Evolutionary conservation across 345 rosid genomes (phyloP).

Genomic region (Eucalyptus tenuipes): DNA sequence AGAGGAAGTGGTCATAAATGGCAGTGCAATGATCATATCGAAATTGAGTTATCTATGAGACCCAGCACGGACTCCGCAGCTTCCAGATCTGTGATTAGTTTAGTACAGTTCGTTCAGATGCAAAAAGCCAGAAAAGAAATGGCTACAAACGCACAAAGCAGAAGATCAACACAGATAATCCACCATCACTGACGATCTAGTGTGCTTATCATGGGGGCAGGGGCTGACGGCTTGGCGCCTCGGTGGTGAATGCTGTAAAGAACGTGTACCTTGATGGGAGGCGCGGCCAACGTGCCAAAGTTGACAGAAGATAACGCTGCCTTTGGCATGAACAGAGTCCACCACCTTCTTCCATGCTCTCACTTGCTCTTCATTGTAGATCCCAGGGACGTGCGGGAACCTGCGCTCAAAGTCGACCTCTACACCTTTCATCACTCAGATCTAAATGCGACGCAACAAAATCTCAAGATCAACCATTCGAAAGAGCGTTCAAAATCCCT

Average conservation of each 20-base stretch:
- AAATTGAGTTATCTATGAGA: neutral
- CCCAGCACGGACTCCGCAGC: neutral
- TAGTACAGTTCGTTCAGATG: neutral
- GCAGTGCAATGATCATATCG: neutral
- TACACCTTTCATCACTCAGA: neutral
- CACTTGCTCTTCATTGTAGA: conserved; percentile 71
- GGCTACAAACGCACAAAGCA: neutral
- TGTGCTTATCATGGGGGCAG: neutral
- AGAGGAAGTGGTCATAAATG: neutral
- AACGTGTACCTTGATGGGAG: conserved; percentile 45
- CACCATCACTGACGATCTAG: neutral
- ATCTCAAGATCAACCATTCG: neutral
- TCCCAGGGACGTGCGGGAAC: conserved; percentile 95
- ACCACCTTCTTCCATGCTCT: conserved; percentile 82
- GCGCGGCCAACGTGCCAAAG: conserved; percentile 98
- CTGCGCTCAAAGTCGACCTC: conserved; percentile 6
- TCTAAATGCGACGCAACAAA: neutral
- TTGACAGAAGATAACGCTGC: conserved; percentile 82
- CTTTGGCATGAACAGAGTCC: conserved; percentile 75
- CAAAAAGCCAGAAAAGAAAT: neutral
- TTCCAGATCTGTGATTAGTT: neutral
- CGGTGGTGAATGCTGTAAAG: neutral
- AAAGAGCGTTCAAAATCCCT: neutral
- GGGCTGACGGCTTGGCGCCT: neutral
- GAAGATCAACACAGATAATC: neutral